Conservation (phyloP, 768 basidiomycete species). For the Tylopilus vinaceipallidus region DNA sequence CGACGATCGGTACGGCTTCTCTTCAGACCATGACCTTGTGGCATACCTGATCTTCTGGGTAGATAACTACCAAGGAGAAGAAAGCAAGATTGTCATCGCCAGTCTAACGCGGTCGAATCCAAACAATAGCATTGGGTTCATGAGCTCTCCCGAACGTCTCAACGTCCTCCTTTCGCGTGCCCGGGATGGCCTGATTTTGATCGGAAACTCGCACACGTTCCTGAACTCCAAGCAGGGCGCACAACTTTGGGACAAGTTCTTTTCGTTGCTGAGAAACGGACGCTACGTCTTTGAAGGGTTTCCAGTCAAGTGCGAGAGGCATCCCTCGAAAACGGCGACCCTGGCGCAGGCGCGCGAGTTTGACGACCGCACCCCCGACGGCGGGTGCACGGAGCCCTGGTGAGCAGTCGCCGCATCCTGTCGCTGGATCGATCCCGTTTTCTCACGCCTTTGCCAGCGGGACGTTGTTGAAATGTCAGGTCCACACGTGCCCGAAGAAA, state of each 20-base stretch:
- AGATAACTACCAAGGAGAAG: constrained; percentile 82
- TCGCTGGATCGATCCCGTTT: background rate
- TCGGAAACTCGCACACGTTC: constrained; percentile 68
- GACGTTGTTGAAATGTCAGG: constrained; percentile 11
- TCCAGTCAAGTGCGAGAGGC: constrained; percentile 56
- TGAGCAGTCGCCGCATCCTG: constrained; percentile 27
- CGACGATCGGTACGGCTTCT: constrained; percentile 57
- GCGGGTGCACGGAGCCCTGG: constrained; percentile 64
- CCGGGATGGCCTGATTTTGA: constrained; percentile 60
- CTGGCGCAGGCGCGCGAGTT: constrained; percentile 48
- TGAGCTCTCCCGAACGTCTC: constrained; percentile 65
- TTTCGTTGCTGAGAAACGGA: constrained; percentile 40
- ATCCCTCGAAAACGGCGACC: constrained; percentile 40
- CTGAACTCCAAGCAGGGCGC: constrained; percentile 49
- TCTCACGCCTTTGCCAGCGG: constrained; percentile 9
- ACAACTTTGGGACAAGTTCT: constrained; percentile 50
- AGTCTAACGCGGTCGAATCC: constrained; percentile 63
- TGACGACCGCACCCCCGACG: constrained; percentile 54
- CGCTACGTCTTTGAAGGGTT: constrained; percentile 59
- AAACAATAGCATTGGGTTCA: constrained; percentile 62
- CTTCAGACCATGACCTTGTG: background rate
- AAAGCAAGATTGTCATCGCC: constrained; percentile 64
- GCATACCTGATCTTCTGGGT: background rate
- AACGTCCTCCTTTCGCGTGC: constrained; percentile 76
- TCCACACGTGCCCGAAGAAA: constrained; percentile 56